Percentiles rank a stretch among this genome's conserved stretches.
Evolutionary conservation across 768 basidiomycete species (phyloP).

Genomic region (Dentipellis sp.): DNA sequence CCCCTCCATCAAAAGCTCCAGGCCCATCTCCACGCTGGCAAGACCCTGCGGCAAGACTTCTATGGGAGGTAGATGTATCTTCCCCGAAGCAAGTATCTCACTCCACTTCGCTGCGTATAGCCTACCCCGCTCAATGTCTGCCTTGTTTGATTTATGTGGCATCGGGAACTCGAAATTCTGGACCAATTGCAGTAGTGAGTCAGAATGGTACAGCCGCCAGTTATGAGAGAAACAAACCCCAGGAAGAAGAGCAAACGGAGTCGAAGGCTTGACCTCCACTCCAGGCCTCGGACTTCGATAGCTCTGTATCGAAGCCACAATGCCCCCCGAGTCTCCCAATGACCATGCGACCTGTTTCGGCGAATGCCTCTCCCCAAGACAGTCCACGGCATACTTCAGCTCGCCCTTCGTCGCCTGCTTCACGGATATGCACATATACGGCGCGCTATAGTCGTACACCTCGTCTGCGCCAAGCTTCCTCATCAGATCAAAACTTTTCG

Average conservation of each 20-base stretch:
- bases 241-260: not conserved
- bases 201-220: not conserved
- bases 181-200: not conserved
- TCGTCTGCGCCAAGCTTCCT: slow-evolving; percentile 24
- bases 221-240: not conserved
- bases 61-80: slow-evolving; percentile 16
- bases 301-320: not conserved
- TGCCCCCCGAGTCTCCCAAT: slow-evolving; percentile 6
- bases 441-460: slow-evolving; percentile 21
- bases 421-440: slow-evolving; percentile 17
- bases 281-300: not conserved
- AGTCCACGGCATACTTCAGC: slow-evolving; percentile 13
- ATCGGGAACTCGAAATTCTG: slow-evolving; percentile 13
- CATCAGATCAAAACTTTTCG: slow-evolving; percentile 23
- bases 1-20: not conserved
- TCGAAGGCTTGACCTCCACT: not conserved
- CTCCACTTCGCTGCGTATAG: slow-evolving; percentile 8
- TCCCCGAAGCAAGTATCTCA: slow-evolving; percentile 11
- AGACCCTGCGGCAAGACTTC: slow-evolving; percentile 18
- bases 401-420: slow-evolving; percentile 12
- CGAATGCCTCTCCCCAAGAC: slow-evolving; percentile 4
- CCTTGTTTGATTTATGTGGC: slow-evolving; percentile 3
- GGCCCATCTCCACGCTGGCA: slow-evolving; percentile 13
- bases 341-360: slow-evolving; percentile 2
- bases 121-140: not conserved